Evolutionary conservation across 2,329 filamentous ascomycete species (phyloP), one percentile per base, ranked within the genome.

Genomic region (Rhytidhysteron rufulum): DNA sequence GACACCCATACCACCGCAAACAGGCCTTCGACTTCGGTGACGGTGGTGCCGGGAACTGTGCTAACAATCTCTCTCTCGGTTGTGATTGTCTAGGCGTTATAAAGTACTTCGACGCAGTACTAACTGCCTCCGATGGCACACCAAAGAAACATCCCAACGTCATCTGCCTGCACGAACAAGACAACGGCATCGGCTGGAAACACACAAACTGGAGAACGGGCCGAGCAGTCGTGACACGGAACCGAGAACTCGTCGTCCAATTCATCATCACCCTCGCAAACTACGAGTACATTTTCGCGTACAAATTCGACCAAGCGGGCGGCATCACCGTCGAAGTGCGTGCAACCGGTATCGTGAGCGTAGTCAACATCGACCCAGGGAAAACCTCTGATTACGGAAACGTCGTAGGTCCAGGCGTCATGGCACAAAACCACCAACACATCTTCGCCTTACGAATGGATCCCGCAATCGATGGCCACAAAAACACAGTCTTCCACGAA

Each of bases 21-120:
- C 79, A 82, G 39, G 83, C 83, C 1, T 86, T 88, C 51, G 83
- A 87, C 50, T 78, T 87, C 44, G 84, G 84, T 6, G 82, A 87
- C 43, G 80, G 76, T 8, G 83, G 83, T 4, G 78, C 80, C 18
- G 84, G 84, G 2, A 74, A 78, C 35, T 79, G 74, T 34, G 79
- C 81, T 13, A 88, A 88, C 55, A 85, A 85, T 47, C 70, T 87
- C 1, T 69, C 72, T 13, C 70, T 86, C 3, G 82, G 83, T 13
- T 86, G 82, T 43, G 83, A 86, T 53, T 82, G 83, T 53, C 70
- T 87, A 0, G 83, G 84, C 5, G 72, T 76, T 2, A 84, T 85
- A 53, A 81, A 83, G 53, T 82, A 82, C 42, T 77, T 87, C 43
- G 79, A 81, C 40, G 73, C 70, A 2, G 67, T 80, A 18, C 67